phyloP scores from a whole-genome alignment of 2,329 filamentous ascomycete species.

The Trichothecium roseum region DNA sequence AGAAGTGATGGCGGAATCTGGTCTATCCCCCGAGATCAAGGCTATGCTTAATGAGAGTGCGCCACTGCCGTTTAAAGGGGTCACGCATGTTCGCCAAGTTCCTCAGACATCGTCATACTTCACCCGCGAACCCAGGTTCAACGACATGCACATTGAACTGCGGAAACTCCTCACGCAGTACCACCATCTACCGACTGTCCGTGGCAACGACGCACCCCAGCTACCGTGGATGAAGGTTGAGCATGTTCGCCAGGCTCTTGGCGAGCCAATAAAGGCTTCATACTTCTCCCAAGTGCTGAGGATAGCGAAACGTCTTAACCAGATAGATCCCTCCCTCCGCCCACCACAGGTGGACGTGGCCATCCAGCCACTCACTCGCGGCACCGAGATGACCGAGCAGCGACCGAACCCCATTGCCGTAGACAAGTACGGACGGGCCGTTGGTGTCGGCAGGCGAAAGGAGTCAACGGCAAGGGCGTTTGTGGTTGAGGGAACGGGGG shows the following conservation, averaged over 20 bases:
- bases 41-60: too few species aligned
- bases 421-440: constrained; percentile 67
- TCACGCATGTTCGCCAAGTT: constrained; percentile 57
- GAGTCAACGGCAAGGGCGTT: constrained; percentile 74
- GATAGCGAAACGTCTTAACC: constrained; percentile 70
- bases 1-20: too few species aligned
- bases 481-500: constrained; percentile 85
- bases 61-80: constrained; percentile 17
- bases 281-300: constrained; percentile 71
- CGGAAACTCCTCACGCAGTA: constrained; percentile 63
- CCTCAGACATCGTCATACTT: constrained; percentile 93
- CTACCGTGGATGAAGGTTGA: constrained; percentile 72
- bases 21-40: constrained; percentile 7
- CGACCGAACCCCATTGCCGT: constrained; percentile 52
- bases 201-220: constrained; percentile 54
- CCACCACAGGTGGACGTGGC: constrained; percentile 57
- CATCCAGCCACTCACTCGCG: constrained; percentile 61
- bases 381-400: constrained; percentile 61
- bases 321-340: constrained; percentile 70
- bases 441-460: constrained; percentile 80
- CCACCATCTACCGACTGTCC: constrained; percentile 59
- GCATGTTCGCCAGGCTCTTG: constrained; percentile 62
- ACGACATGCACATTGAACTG: constrained; percentile 69
- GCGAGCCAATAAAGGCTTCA: constrained; percentile 63
- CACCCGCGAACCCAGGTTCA: constrained; percentile 74